Evolutionary conservation across 371 early-diverging fungal species (phyloP).

Genomic region (Rhizopus arrhizus): DNA sequence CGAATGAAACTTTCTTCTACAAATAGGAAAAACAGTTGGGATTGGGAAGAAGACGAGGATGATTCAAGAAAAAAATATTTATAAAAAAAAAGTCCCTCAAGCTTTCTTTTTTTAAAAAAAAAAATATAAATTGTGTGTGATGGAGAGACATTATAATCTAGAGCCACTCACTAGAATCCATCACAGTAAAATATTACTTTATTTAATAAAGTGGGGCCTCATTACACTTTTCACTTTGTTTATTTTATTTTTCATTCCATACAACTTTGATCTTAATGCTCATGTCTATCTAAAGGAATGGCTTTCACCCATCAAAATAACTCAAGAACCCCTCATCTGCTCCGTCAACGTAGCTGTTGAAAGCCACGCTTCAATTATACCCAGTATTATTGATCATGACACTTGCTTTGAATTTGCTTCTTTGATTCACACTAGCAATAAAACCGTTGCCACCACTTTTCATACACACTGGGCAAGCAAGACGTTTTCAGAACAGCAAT

Average conservation of each 20-base stretch:
- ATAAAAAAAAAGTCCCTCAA: background rate
- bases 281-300: conserved; percentile 39
- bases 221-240: conserved; percentile 4
- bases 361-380: conserved; percentile 31
- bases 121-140: background rate
- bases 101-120: background rate
- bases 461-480: conserved; percentile 21
- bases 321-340: conserved; percentile 29
- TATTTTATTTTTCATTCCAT: conserved; percentile 36
- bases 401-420: conserved; percentile 51
- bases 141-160: background rate
- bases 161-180: background rate
- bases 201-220: conserved; percentile 16
- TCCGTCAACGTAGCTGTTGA: conserved; percentile 14
- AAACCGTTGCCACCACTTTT: conserved; percentile 3
- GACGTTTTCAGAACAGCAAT: conserved; percentile 29
- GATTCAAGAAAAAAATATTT: conserved; percentile 1
- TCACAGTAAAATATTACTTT: background rate
- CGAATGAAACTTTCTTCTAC: conserved; percentile 23
- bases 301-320: conserved; percentile 29
- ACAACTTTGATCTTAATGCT: conserved; percentile 46
- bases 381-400: conserved; percentile 38
- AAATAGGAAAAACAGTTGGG: conserved; percentile 15
- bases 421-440: conserved; percentile 15
- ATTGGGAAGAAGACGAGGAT: conserved; percentile 29